Evolutionary conservation across 177 flowering plant species (phyloP).

Genomic region (Vitis hybrid): DNA sequence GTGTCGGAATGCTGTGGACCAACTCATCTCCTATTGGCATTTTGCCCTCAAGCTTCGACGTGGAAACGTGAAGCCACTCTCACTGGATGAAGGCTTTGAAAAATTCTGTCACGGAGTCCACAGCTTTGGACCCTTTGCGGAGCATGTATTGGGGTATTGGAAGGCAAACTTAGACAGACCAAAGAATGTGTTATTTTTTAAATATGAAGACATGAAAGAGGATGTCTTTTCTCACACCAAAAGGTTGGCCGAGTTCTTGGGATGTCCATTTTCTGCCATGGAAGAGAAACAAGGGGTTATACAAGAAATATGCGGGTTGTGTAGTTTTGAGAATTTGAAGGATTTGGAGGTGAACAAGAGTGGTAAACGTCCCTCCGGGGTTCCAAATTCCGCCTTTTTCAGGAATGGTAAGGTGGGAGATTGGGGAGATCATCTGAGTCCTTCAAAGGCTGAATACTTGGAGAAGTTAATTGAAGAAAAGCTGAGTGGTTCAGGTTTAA

Average conservation of each 20-base stretch:
- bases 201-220: neutral
- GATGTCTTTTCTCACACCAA: neutral
- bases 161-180: neutral
- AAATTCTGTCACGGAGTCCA: neutral
- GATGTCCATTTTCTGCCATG: constrained; percentile 5
- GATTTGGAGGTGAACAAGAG: constrained; percentile 14
- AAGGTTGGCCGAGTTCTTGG: constrained; percentile 14
- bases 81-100: neutral
- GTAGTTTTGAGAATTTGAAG: constrained; percentile 14
- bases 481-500: constrained; percentile 4
- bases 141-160: too few relatives aligned
- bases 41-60: neutral
- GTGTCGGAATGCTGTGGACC: neutral
- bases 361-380: neutral
- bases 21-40: neutral
- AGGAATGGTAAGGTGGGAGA: constrained; percentile 19
- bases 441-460: constrained; percentile 6
- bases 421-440: constrained; percentile 12
- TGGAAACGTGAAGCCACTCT: neutral
- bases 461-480: constrained; percentile 3
- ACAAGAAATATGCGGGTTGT: neutral
- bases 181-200: neutral
- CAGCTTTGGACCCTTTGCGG: neutral
- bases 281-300: constrained; percentile 6
- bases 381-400: neutral